A percentile compares a stretch with the other conserved stretches of the same genome.
These are phyloP conservation scores for Sarocladiaceae sp. DNA, from an alignment of 2,329 filamentous ascomycete species.

Conservation along the genomic window DNA sequence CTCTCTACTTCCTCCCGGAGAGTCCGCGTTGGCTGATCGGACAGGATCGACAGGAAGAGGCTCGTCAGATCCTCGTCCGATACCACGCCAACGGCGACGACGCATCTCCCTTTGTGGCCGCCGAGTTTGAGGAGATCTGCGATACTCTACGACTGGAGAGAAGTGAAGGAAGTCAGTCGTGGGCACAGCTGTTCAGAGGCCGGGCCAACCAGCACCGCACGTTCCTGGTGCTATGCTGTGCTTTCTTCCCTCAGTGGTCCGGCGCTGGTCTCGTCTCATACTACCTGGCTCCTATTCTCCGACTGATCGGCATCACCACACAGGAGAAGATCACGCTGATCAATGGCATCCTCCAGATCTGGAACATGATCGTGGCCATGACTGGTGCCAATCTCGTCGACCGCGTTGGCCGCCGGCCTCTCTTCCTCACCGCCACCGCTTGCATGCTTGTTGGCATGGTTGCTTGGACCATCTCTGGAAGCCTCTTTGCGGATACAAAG, in stretches of 20 bases:
- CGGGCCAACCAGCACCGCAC: conserved; percentile 32
- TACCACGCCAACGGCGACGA: conserved; percentile 43
- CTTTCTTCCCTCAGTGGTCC: conserved; percentile 33
- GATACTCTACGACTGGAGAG: conserved; percentile 39
- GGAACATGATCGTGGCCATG: conserved; percentile 35
- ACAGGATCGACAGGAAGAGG: conserved; percentile 42
- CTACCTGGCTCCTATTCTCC: conserved; percentile 32
- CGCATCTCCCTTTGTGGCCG: conserved; percentile 36
- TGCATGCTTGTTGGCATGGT: conserved; percentile 33
- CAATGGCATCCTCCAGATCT: conserved; percentile 34
- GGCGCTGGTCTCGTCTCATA: conserved; percentile 36
- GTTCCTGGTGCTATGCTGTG: conserved; percentile 31
- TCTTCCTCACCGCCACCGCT: conserved; percentile 32
- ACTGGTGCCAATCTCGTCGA: conserved; percentile 29
- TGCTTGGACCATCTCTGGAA: conserved; percentile 32
- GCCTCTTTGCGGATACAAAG: conserved; percentile 27
- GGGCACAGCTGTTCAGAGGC: conserved; percentile 34
- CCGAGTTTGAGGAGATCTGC: conserved; percentile 44
- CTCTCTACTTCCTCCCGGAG: conserved; percentile 49
- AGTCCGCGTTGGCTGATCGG: conserved; percentile 53
- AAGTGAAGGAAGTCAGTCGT: conserved; percentile 29
- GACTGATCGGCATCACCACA: conserved; percentile 30
- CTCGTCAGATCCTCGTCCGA: conserved; percentile 42
- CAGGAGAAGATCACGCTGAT: conserved; percentile 33
- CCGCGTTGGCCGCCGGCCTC: conserved; percentile 28